phyloP scores from a whole-genome alignment of 352 stramenopile species.

The Phytophthora parvispora region DNA sequence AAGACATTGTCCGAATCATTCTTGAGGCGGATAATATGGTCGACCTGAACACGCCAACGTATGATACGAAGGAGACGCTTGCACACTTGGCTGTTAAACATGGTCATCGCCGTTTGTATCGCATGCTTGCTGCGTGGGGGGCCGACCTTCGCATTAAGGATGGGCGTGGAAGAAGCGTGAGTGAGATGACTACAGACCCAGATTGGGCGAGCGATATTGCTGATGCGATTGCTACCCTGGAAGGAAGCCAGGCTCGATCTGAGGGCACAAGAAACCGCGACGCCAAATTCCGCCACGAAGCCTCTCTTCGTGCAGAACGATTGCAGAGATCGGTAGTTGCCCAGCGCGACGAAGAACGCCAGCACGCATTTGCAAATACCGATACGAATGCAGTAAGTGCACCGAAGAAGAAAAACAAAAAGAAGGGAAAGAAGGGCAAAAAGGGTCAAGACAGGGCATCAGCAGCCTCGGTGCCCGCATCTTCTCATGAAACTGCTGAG shows the following conservation, averaged over 20 bases:
- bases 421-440: constrained; percentile 46
- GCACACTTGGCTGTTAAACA: constrained; percentile 32
- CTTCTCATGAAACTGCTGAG: background rate
- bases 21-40: constrained; percentile 33
- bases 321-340: background rate
- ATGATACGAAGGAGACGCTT: constrained; percentile 32
- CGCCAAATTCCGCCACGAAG: background rate
- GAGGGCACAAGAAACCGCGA: background rate
- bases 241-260: background rate
- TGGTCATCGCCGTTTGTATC: constrained; percentile 14
- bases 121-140: constrained; percentile 15
- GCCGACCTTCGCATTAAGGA: constrained; percentile 22
- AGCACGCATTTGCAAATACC: constrained; percentile 2
- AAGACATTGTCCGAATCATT: constrained; percentile 31
- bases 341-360: background rate
- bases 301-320: background rate
- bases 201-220: constrained; percentile 14
- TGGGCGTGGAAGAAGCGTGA: constrained; percentile 5
- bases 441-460: constrained; percentile 18
- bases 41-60: constrained; percentile 35
- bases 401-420: constrained; percentile 18
- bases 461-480: background rate
- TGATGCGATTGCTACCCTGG: background rate
- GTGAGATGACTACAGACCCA: constrained; percentile 13
- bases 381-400: background rate